Evolutionary conservation across 2,329 filamentous ascomycete species (phyloP).

Genomic region (Blastomyces percursus): DNA sequence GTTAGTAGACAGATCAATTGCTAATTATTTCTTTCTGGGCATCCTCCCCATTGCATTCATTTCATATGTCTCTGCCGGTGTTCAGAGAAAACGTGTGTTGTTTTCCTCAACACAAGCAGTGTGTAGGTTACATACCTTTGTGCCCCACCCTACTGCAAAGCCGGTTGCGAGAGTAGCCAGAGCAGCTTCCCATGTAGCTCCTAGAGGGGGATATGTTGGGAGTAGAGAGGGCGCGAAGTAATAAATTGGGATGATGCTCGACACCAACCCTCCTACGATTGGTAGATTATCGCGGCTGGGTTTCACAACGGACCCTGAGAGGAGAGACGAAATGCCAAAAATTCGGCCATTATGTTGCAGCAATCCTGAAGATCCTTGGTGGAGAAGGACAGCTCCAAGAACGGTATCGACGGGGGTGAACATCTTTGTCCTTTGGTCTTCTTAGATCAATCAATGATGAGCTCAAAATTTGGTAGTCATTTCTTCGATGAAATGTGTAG

Average conservation of each 20-base stretch:
- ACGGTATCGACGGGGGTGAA: conserved; percentile 44
- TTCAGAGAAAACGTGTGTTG: background rate
- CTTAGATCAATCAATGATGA: background rate
- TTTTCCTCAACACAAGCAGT: background rate
- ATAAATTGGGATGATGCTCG: conserved; percentile 35
- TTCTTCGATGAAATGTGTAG: background rate
- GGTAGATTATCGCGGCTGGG: conserved; percentile 35
- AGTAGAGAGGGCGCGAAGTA: conserved; percentile 36
- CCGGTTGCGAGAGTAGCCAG: conserved; percentile 34
- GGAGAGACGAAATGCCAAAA: conserved; percentile 40
- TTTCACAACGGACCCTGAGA: conserved; percentile 33
- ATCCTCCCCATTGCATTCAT: background rate
- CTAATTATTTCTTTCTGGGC: background rate
- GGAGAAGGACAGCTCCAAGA: conserved; percentile 41
- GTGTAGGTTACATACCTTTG: conserved; percentile 32
- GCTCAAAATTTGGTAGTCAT: background rate
- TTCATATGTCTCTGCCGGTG: background rate
- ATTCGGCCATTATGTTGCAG: conserved; percentile 43
- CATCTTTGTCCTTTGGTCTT: conserved; percentile 25
- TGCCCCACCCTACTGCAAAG: conserved; percentile 41
- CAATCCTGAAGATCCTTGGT: conserved; percentile 40
- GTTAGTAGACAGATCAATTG: background rate
- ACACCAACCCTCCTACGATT: conserved; percentile 38
- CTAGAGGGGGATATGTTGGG: conserved; percentile 32
- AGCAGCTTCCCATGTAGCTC: conserved; percentile 26